Base-by-base conservation (phyloP, 495 filamentous ascomycete species). In the Delitschia confertaspora region DNA sequence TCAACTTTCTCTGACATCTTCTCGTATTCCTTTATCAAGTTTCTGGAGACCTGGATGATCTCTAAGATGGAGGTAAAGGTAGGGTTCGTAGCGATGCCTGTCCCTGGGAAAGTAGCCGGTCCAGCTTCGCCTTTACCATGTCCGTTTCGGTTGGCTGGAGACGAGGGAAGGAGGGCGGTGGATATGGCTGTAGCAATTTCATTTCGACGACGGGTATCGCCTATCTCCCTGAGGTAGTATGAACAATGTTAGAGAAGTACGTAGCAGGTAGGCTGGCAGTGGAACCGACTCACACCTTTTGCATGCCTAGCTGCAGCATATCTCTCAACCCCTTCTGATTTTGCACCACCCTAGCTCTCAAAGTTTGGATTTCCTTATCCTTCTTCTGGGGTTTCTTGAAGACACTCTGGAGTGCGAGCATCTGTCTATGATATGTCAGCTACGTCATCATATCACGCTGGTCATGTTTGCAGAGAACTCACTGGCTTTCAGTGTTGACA, bases 11-110 rank as follows among this genome's bases (percentile, higher is more conserved):
- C n/a, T 27, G 18, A 40, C 23, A 27, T 11, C 19, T 11, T 27
- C 20, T 37, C 29, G 40, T 45, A 55, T 25, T 41, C 36, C 6
- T 7, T 17, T 3, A 50, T 13, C n/a, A 50, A n/a, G 13, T 16
- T 30, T 8, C 36, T 14, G 8, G 32, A 49, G 10, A 20, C 25
- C 9, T 44, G n/a, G 2, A 36, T 14, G 10, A 46, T 16, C 11
- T 19, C 5, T 2, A 5, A 9, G 6, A 23, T 46, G 10, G 34
- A 25, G 6, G 32, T 17, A 33, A 40, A 41, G 14, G 18, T 4
- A 6, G 39, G 19, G 17, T 41, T 50, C 7, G 10, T 6, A 11
- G 25, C 27, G 23, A 49, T 49, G 25, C 0, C n/a, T 6, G 50
- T 53, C 20, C 40, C 40, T 5, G 38, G 38, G 32, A 14, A 53